Base-by-base conservation (phyloP, 1,284 basidiomycete species). In the Pulchroboletus neoregius region DNA sequence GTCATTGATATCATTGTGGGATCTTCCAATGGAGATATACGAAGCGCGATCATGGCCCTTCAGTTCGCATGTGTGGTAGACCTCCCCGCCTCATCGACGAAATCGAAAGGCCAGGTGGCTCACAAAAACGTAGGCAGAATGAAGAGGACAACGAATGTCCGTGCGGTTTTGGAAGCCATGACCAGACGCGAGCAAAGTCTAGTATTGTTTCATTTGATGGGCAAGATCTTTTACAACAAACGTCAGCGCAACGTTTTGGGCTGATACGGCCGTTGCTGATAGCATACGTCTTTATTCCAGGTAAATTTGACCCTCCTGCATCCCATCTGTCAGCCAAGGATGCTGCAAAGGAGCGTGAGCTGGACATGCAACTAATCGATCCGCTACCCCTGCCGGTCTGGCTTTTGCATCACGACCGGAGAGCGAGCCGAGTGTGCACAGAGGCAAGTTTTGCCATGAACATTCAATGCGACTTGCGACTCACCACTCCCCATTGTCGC, bases 171-270 rank as follows among this genome's bases (percentile, higher is more conserved):
- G 53, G 84, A 91, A 60, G 76, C 80, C 2, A 75, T 93, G 1
- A 88, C 90, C 13, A 71, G 85, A 44, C 74, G 92, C 40, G 95
- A 98, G 58, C 86, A 92, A 56, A 88, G 84, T 46, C 71, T 99
- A 8, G 84, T 81, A 3, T 71, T 99, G 32, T 99, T 98, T 60
- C 96, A 98, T 69, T 72, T 97, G 6, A 71, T 99, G 30, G 96
- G 95, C 6, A 95, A 91, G 68, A 79, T 98, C 2, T 68, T 99
- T 41, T 99, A 95, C 66, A 98, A 96, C 67, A 99, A 98, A 68
- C 81, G 95, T 91, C 48, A 23, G 48, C 12, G n/a, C 15, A 5
- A 5, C 31, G 7, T 39, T 30, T 26, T 6, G 3, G 13, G 15
- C 1, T 20, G 2, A 11, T 28, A 10, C 10, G 3, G 7, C 11